A percentile compares a stretch with the other conserved stretches of the same genome.
Evolutionary conservation across 2,329 filamentous ascomycete genomes (phyloP).

Genomic region (Ceratocystiopsis minuta): DNA sequence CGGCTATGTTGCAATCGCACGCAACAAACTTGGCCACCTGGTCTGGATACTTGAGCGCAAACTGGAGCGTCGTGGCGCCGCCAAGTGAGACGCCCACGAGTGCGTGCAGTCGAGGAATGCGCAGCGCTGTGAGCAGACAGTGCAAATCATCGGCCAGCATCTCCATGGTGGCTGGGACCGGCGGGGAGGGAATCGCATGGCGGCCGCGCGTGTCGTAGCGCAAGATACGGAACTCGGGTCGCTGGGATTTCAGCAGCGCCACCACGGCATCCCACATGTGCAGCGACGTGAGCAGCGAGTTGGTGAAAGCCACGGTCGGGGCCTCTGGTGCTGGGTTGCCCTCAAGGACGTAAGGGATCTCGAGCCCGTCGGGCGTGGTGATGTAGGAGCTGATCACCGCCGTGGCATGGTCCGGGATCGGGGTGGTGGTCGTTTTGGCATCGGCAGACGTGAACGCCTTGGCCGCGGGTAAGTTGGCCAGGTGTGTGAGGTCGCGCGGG

Average conservation of each 20-base stretch:
- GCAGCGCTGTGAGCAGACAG: conserved; percentile 47
- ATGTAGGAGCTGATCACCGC: conserved; percentile 46
- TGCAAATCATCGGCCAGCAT: conserved; percentile 50
- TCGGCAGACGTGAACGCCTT: conserved; percentile 36
- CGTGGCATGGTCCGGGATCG: conserved; percentile 13
- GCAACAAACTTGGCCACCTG: conserved; percentile 45
- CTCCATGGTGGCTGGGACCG: conserved; percentile 38
- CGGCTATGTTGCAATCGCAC: conserved; percentile 62
- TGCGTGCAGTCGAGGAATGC: conserved; percentile 45
- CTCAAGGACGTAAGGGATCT: conserved; percentile 57
- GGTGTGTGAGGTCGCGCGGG: conserved; percentile 45
- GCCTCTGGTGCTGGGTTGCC: conserved; percentile 48
- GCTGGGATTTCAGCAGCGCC: conserved; percentile 35
- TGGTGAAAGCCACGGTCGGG: conserved; percentile 57
- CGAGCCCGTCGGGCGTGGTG: conserved; percentile 45
- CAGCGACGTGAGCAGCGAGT: conserved; percentile 62
- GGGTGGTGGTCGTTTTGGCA: conserved; percentile 34
- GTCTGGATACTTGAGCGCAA: conserved; percentile 46
- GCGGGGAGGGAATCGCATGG: conserved; percentile 27
- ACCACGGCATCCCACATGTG: conserved; percentile 70
- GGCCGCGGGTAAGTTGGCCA: conserved; percentile 30
- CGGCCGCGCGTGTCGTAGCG: conserved; percentile 65
- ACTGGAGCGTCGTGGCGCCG: conserved; percentile 59
- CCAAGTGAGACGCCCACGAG: conserved; percentile 68
- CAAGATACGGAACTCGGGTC: conserved; percentile 52